These are phyloP conservation scores for Ophiocytium majus DNA, from an alignment of 352 stramenopile species.

Conservation along the genomic window DNA sequence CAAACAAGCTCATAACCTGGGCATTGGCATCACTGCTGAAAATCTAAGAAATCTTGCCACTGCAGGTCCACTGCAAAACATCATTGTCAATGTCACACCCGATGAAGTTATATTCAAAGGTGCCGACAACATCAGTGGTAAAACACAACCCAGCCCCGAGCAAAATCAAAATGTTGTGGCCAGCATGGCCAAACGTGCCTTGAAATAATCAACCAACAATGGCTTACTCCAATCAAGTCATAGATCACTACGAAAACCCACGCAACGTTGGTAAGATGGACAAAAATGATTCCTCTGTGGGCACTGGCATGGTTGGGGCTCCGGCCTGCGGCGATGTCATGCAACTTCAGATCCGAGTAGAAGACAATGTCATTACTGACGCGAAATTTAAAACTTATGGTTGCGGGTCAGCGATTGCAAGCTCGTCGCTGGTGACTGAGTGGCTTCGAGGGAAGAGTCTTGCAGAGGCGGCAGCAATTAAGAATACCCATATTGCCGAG, in stretches of 20 bases:
- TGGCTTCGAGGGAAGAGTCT: conserved; percentile 90
- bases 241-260: conserved; percentile 99
- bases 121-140: no score
- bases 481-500: conserved; percentile 97
- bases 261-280: conserved; percentile 96
- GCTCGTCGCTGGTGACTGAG: conserved; percentile 93
- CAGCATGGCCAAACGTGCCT: no score
- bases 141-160: no score
- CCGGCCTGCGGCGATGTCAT: conserved; percentile 99
- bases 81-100: no score
- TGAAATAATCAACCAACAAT: no score
- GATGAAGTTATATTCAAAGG: no score
- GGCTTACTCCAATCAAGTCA: conserved; percentile 99
- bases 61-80: no score
- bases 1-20: no score
- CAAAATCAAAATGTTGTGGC: no score
- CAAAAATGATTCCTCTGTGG: conserved; percentile 92
- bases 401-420: conserved; percentile 96
- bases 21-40: no score
- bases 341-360: conserved; percentile 87
- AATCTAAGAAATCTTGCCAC: no score
- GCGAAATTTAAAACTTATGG: conserved; percentile 99
- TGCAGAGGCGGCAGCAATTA: conserved; percentile 72
- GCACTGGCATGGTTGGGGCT: conserved; percentile 95
- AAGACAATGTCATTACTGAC: conserved; percentile 91